Base-by-base conservation (phyloP, 2,329 filamentous ascomycete species). In the Fusarium mundagurra region DNA sequence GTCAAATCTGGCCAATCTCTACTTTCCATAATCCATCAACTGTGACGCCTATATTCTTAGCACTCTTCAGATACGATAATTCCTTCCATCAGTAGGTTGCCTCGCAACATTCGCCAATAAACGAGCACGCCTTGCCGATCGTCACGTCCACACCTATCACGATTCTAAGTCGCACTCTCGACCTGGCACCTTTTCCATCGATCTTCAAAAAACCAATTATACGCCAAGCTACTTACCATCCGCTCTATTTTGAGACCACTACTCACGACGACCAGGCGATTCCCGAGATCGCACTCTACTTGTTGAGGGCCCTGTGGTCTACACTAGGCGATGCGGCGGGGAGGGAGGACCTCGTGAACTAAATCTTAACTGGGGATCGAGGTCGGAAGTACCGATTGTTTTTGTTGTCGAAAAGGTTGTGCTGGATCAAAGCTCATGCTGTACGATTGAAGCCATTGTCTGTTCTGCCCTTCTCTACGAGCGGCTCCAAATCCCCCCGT, bases 281-380 rank as follows among this genome's bases (percentile, higher is more conserved):
- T 69, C 53, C 39, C 18, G 20, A 58, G 29, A 71, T 77, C 77
- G 71, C 60, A 69, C 43, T 58, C 68, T 75, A 60, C 64, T 75
- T 69, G 68, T 60, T 55, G 43, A 68, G 61, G 74, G 71, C 73
- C 69, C 64, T 59, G 72, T 64, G 75, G 72, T 75, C 77, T 75
- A 71, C 80, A 79, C 79, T 76, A 82, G 84, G 84, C 83, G 83
- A 86, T 86, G 85, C 79, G 83, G 85, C 69, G 79, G 84, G 82
- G 81, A 82, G 81, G 82, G 83, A 80, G 79, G 81, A 82, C 78
- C 77, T 80, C 76, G 80, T 82, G 80, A 83, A 81, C 78, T 81
- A 74, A 75, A 66, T 71, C 57, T 65, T 66, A 54, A 69, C 75
- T 77, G 77, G 79, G 80, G 79, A 80, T 82, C 80, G 77, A 79